A percentile compares a stretch with the other conserved stretches of the same genome.
phyloP scores from a whole-genome alignment of 306 rosid genomes.

The Glycyrrhiza uralensis region DNA sequence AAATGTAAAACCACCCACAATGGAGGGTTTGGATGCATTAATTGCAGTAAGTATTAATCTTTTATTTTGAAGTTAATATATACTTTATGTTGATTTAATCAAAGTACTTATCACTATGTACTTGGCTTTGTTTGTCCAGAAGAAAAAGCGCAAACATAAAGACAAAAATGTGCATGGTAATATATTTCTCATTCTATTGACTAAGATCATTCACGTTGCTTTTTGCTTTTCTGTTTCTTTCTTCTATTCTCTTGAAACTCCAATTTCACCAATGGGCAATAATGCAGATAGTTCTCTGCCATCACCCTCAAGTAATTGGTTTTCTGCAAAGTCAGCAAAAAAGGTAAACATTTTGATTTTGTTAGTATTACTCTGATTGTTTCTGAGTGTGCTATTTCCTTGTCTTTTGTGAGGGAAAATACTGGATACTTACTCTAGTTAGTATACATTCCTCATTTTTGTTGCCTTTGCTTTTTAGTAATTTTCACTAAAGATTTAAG shows the following conservation, averaged over 20 bases:
- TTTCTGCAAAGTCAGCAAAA: constrained; percentile 62
- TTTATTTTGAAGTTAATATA: neutral
- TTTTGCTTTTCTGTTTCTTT: constrained; percentile 1
- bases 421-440: neutral
- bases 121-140: constrained; percentile 47
- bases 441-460: neutral
- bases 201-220: neutral
- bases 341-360: constrained; percentile 43
- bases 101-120: neutral
- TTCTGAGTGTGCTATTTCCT: neutral
- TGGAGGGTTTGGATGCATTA: constrained; percentile 70
- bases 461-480: neutral
- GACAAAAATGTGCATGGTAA: constrained; percentile 49
- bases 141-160: constrained; percentile 51
- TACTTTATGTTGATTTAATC: neutral
- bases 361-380: neutral
- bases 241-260: constrained; percentile 3
- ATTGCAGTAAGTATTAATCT: constrained; percentile 55
- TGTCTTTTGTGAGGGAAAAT: neutral
- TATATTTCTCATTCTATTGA: constrained; percentile 25
- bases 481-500: neutral
- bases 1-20: constrained; percentile 55
- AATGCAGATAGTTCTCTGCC: constrained; percentile 50
- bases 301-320: constrained; percentile 62
- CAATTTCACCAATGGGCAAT: constrained; percentile 6